A percentile compares a stretch with the other conserved stretches of the same genome.
Evolutionary conservation across 139 green algal genomes (phyloP).

Genomic region (Mychonastes homosphaera): DNA sequence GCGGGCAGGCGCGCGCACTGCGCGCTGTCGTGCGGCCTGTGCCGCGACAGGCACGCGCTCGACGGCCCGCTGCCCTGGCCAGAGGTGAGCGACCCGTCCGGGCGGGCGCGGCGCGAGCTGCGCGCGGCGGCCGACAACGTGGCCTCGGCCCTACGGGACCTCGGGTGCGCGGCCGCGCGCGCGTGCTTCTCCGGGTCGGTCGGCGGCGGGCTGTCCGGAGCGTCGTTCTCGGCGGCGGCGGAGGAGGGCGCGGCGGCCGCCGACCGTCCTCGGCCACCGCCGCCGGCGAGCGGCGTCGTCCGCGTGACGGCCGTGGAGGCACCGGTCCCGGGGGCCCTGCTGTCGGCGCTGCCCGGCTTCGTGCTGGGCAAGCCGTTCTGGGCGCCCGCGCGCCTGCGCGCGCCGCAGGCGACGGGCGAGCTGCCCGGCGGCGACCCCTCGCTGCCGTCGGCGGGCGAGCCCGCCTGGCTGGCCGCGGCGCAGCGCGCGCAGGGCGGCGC

Average conservation of each 20-base stretch:
- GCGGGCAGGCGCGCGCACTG: too few species aligned
- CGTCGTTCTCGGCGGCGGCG: too few species aligned
- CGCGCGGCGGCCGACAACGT: neutral
- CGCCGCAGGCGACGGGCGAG: neutral
- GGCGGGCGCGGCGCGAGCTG: slow-evolving; percentile 2
- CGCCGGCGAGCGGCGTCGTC: too few species aligned
- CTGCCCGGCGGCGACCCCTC: neutral
- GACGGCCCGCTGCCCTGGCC: neutral
- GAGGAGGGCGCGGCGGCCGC: too few species aligned
- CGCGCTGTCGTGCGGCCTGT: slow-evolving; percentile 12
- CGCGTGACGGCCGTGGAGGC: neutral
- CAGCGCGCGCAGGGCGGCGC: neutral
- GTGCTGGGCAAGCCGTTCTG: slow-evolving; percentile 28
- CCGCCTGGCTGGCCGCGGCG: too few species aligned
- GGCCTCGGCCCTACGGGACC: slow-evolving; percentile 2
- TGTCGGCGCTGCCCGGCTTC: slow-evolving; percentile 11
- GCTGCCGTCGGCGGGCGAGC: neutral
- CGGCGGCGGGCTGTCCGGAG: too few species aligned
- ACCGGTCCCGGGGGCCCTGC: neutral
- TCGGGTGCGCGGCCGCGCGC: slow-evolving; percentile 15
- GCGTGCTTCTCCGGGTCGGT: slow-evolving; percentile 19
- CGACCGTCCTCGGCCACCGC: too few species aligned
- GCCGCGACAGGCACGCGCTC: neutral
- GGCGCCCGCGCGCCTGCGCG: neutral
- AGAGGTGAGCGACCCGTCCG: too few species aligned